A percentile compares a stretch with the other conserved stretches of the same genome.
phyloP scores from a whole-genome alignment of 352 stramenopile genomes.

The Thraustotheca clavata region DNA sequence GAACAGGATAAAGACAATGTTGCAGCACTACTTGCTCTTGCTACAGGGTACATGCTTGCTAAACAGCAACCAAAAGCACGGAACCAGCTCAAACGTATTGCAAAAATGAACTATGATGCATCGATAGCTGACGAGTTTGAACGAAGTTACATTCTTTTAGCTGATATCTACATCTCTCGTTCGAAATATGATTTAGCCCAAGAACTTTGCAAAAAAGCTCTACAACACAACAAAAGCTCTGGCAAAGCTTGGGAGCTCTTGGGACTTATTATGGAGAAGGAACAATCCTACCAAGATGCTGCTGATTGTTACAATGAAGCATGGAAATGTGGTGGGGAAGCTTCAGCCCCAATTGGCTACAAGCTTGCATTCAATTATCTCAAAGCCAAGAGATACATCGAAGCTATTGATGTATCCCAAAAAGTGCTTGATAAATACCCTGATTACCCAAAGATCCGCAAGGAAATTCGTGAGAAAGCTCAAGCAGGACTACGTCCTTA shows the following conservation, averaged over 20 bases:
- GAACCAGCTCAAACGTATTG: slow-evolving; percentile 93
- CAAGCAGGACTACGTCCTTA: slow-evolving; percentile 82
- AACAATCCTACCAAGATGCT: slow-evolving; percentile 88
- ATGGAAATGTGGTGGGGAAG: slow-evolving; percentile 72
- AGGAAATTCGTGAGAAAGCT: slow-evolving; percentile 91
- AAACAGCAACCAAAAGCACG: slow-evolving; percentile 88
- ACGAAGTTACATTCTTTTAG: slow-evolving; percentile 87
- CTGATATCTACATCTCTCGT: slow-evolving; percentile 88
- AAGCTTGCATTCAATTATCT: slow-evolving; percentile 96
- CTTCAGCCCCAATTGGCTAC: slow-evolving; percentile 85
- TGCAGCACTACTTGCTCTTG: slow-evolving; percentile 82
- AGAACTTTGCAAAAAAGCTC: slow-evolving; percentile 87
- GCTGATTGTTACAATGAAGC: slow-evolving; percentile 90
- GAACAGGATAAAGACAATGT: slow-evolving; percentile 85
- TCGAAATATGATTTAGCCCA: slow-evolving; percentile 91
- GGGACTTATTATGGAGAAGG: slow-evolving; percentile 92
- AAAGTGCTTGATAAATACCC: slow-evolving; percentile 91
- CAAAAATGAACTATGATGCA: slow-evolving; percentile 88
- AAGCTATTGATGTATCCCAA: slow-evolving; percentile 89
- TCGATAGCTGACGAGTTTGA: slow-evolving; percentile 90
- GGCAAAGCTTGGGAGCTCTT: slow-evolving; percentile 90
- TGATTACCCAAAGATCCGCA: slow-evolving; percentile 91
- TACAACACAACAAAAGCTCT: slow-evolving; percentile 91
- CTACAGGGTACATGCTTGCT: slow-evolving; percentile 88
- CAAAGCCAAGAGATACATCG: slow-evolving; percentile 87